phyloP scores from a whole-genome alignment of 148 eudicot genomes.

The Suaeda aralocaspica region DNA sequence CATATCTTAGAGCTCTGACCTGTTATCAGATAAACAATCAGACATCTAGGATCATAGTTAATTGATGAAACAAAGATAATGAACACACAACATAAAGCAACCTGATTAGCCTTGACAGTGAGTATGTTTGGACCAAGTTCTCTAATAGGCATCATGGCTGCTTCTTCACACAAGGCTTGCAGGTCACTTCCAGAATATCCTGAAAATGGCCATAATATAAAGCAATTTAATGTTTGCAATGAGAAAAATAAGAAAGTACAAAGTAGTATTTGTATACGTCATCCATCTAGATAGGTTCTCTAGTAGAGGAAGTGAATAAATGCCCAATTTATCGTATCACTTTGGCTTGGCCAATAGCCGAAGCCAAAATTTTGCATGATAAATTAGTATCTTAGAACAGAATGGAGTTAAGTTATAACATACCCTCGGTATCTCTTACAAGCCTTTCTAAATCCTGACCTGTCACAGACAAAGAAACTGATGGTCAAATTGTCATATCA shows the following conservation, averaged over 20 bases:
- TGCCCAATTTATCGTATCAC: background rate
- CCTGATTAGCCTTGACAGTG: slow-evolving; percentile 81
- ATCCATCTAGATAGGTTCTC: too few relatives aligned
- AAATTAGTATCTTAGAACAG: background rate
- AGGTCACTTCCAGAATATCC: slow-evolving; percentile 99
- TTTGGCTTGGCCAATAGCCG: background rate
- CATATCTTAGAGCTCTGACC: slow-evolving; percentile 72
- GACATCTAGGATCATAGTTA: background rate
- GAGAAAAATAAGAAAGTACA: background rate
- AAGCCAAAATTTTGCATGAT: slow-evolving; percentile 1
- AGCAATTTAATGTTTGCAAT: slow-evolving; percentile 1
- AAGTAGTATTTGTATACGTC: background rate
- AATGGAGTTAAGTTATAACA: slow-evolving; percentile 12
- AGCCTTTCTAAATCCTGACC: slow-evolving; percentile 84
- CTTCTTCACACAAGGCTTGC: slow-evolving; percentile 98
- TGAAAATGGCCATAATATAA: slow-evolving; percentile 22
- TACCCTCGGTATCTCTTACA: slow-evolving; percentile 83
- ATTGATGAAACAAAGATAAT: slow-evolving; percentile 1
- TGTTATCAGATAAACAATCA: slow-evolving; percentile 24
- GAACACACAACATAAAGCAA: slow-evolving; percentile 8
- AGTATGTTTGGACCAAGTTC: slow-evolving; percentile 92
- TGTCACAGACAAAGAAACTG: slow-evolving; percentile 30
- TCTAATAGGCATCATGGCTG: slow-evolving; percentile 98
- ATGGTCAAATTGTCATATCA: slow-evolving; percentile 2
- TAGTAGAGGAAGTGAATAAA: too few relatives aligned